Conservation (phyloP, 805 yeast genomes). For the Spathaspora sp. region DNA sequence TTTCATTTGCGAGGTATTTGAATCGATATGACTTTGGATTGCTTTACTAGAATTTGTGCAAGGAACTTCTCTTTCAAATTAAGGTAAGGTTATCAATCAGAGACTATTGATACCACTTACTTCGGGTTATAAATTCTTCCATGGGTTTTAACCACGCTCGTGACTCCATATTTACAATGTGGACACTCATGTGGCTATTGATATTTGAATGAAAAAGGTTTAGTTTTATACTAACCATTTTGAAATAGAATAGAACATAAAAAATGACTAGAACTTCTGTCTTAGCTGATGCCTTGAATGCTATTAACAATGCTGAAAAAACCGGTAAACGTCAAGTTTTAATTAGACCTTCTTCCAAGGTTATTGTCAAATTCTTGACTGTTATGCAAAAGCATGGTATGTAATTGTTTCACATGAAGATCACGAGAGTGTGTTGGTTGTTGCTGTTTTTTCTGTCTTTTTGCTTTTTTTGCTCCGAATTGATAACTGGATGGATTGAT, state of each 20-base stretch:
- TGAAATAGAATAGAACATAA: constrained; percentile 4
- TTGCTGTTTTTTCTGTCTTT: not conserved
- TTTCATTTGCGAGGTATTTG: not conserved
- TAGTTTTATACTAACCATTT: constrained; percentile 5
- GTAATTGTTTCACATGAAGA: constrained; percentile 10
- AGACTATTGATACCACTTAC: constrained; percentile 25
- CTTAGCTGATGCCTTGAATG: constrained; percentile 96
- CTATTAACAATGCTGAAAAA: constrained; percentile 98
- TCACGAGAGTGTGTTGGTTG: not conserved
- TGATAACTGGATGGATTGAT: constrained; percentile 98
- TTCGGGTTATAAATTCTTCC: not conserved
- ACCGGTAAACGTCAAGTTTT: constrained; percentile 98
- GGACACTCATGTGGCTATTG: constrained; percentile 40
- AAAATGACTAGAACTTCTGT: constrained; percentile 97
- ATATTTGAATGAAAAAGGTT: constrained; percentile 3
- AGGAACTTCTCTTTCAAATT: constrained; percentile 1
- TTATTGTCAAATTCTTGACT: constrained; percentile 90
- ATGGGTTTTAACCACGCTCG: constrained; percentile 16
- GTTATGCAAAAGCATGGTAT: constrained; percentile 90
- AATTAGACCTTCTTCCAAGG: constrained; percentile 98
- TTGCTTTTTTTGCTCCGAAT: constrained; percentile 55
- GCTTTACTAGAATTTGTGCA: not conserved
- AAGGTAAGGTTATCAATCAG: constrained; percentile 9
- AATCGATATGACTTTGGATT: constrained; percentile 2
- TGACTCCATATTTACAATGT: constrained; percentile 24